phyloP scores from a whole-genome alignment of 2,329 filamentous ascomycete species.

The Hypomyces perniciosus region DNA sequence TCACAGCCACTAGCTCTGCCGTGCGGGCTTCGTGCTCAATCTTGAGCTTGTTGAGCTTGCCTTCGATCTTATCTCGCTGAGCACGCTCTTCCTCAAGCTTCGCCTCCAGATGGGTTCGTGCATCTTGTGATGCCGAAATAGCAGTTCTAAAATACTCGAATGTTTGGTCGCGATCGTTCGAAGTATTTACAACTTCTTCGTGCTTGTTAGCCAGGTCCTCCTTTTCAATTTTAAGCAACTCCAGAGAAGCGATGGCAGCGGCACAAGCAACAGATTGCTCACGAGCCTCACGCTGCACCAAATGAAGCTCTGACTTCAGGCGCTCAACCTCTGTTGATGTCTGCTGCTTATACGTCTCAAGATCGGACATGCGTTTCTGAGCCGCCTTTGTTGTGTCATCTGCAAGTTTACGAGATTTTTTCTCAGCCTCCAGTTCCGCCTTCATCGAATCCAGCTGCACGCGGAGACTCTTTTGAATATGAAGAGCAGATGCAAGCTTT shows the following conservation, averaged over 20 bases:
- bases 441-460: conserved; percentile 64
- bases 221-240: conserved; percentile 81
- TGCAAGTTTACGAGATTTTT: conserved; percentile 70
- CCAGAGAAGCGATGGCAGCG: conserved; percentile 68
- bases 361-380: conserved; percentile 73
- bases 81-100: conserved; percentile 77
- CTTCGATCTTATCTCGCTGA: conserved; percentile 68
- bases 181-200: conserved; percentile 58
- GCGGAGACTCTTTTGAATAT: conserved; percentile 73
- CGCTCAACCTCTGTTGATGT: conserved; percentile 80
- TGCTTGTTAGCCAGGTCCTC: conserved; percentile 66
- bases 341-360: conserved; percentile 78
- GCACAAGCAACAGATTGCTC: conserved; percentile 74
- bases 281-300: conserved; percentile 68
- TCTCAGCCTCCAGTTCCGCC: conserved; percentile 74
- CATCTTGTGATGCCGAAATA: conserved; percentile 71
- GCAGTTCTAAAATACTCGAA: conserved; percentile 72
- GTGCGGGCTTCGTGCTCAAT: conserved; percentile 76
- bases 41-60: conserved; percentile 69
- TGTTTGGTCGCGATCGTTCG: conserved; percentile 63
- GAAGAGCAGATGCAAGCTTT: conserved; percentile 76
- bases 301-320: conserved; percentile 77
- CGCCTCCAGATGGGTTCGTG: conserved; percentile 67
- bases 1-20: conserved; percentile 68
- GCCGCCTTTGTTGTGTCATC: conserved; percentile 82